Evolutionary conservation across 805 yeast genomes (phyloP).

Genomic region (Candida methanosorbosa): DNA sequence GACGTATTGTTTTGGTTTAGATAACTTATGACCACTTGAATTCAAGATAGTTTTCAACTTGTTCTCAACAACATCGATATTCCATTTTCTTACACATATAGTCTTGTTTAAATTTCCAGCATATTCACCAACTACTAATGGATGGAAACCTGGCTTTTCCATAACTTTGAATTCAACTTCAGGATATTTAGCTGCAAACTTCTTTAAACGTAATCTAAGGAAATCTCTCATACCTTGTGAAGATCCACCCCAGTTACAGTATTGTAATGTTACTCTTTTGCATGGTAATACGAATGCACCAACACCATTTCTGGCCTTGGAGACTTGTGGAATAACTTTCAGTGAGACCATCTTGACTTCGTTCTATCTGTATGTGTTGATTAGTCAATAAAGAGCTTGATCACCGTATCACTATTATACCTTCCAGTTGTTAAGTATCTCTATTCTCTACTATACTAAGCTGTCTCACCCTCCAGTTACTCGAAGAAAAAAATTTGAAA

Average conservation of each 20-base stretch:
- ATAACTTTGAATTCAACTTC: conserved; percentile 64
- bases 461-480: no score
- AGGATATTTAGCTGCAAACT: conserved; percentile 53
- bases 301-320: conserved; percentile 66
- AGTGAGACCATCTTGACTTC: conserved; percentile 31
- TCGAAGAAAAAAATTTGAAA: no score
- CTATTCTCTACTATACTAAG: no score
- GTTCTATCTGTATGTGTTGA: not conserved
- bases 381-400: no score
- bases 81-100: conserved; percentile 72
- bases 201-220: conserved; percentile 41
- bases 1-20: conserved; percentile 68
- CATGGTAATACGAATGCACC: conserved; percentile 73
- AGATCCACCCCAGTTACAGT: conserved; percentile 95
- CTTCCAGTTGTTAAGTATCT: no score
- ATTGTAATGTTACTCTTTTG: conserved; percentile 63
- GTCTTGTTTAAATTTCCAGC: conserved; percentile 23
- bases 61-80: conserved; percentile 48
- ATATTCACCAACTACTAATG: conserved; percentile 57
- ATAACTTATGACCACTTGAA: conserved; percentile 55
- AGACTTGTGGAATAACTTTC: conserved; percentile 47
- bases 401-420: no score
- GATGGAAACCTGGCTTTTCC: conserved; percentile 70
- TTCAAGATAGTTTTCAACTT: conserved; percentile 58
- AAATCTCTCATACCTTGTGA: conserved; percentile 74